These are phyloP conservation scores for Diaporthe longicolla DNA, from an alignment of 2,329 filamentous ascomycete genomes.

Conservation along the genomic window DNA sequence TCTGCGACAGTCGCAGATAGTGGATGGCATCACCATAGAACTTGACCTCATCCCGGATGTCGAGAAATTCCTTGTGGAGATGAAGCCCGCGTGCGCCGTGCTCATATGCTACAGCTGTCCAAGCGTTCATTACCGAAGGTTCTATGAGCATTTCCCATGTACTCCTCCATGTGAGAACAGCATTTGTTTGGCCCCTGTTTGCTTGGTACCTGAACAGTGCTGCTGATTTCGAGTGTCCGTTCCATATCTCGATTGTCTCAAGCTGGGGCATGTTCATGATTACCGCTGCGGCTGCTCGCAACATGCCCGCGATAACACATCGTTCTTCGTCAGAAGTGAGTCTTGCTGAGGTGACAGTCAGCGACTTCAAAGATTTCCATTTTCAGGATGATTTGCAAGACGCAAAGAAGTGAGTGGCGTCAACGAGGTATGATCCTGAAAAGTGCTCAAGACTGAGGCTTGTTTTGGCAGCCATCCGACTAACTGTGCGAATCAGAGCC, in stretches of 20 bases:
- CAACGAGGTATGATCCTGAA: slow-evolving; percentile 49
- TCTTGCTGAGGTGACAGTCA: slow-evolving; percentile 50
- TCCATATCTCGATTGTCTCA: slow-evolving; percentile 54
- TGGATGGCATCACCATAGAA: slow-evolving; percentile 52
- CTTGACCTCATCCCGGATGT: slow-evolving; percentile 47
- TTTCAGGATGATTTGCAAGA: slow-evolving; percentile 45
- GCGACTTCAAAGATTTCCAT: slow-evolving; percentile 51
- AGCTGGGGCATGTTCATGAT: slow-evolving; percentile 51
- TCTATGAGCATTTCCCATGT: slow-evolving; percentile 49
- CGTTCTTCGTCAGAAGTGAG: slow-evolving; percentile 45
- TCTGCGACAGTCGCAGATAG: slow-evolving; percentile 48
- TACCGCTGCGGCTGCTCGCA: slow-evolving; percentile 46
- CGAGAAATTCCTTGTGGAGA: slow-evolving; percentile 45
- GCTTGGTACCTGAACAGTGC: slow-evolving; percentile 51
- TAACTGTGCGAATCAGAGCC: not conserved
- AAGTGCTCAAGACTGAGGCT: slow-evolving; percentile 49
- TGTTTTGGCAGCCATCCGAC: slow-evolving; percentile 41
- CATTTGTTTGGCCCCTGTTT: slow-evolving; percentile 35
- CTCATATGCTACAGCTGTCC: slow-evolving; percentile 49
- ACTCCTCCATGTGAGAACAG: slow-evolving; percentile 48
- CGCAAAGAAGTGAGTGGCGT: slow-evolving; percentile 50
- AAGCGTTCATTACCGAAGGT: slow-evolving; percentile 46
- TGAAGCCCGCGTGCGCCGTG: slow-evolving; percentile 44
- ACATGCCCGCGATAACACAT: slow-evolving; percentile 44
- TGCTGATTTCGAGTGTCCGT: slow-evolving; percentile 50